These are phyloP conservation scores for Erodium chrysanthum DNA, from an alignment of 441 rosid species.

Conservation along the genomic window DNA sequence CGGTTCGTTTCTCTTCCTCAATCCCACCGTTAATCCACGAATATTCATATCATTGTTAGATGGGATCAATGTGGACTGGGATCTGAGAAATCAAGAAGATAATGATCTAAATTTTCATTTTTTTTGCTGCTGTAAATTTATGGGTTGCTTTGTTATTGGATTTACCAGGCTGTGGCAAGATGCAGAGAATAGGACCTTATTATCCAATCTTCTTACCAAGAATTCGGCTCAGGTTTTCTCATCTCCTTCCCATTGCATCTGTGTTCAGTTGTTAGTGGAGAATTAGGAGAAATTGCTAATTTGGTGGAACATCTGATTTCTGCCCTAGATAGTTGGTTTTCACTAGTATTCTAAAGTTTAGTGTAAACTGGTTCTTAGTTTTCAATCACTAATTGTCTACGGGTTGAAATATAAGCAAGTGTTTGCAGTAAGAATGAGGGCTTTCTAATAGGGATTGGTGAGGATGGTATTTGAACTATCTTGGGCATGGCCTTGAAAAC, in stretches of 20 bases:
- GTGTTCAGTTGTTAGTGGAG: background rate
- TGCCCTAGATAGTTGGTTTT: constrained; percentile 1
- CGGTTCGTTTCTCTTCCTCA: constrained; percentile 40
- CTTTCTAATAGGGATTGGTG: background rate
- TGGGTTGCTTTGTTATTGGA: constrained; percentile 18
- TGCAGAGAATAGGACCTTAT: constrained; percentile 66
- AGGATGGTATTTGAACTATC: background rate
- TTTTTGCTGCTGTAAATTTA: constrained; percentile 15
- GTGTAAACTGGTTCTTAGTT: background rate
- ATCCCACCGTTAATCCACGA: background rate
- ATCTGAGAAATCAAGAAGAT: background rate
- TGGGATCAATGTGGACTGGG: background rate
- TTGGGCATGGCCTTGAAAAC: background rate
- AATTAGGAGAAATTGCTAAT: background rate
- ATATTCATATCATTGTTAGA: no score
- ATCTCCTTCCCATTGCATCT: background rate
- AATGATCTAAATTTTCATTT: background rate
- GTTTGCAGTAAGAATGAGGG: background rate
- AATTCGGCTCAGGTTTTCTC: constrained; percentile 56
- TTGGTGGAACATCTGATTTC: background rate
- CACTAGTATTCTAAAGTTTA: background rate
- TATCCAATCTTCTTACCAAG: constrained; percentile 55
- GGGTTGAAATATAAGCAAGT: background rate
- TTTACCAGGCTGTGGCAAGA: constrained; percentile 88
- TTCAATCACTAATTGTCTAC: background rate